Evolutionary conservation across 2,329 filamentous ascomycete genomes (phyloP), one percentile per base, ranked within the genome.

Genomic region (Fusarium coicis): DNA sequence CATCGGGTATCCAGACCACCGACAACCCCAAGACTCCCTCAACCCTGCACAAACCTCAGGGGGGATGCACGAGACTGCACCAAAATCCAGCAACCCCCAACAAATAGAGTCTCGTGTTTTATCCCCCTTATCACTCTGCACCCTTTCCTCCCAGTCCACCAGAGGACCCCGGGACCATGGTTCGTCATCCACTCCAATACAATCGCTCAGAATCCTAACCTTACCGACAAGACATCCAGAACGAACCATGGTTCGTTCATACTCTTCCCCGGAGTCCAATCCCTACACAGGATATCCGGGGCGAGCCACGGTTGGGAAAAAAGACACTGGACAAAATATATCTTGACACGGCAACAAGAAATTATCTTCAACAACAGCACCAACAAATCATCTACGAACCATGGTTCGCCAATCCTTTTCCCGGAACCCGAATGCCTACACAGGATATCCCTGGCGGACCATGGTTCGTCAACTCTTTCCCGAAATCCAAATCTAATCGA

Each of bases 381-480:
- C 28, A 28, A 28, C 28, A 28, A 28, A 28, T 28, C 28, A 7
- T 28, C 28, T 26, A 26, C 26, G 28, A 28, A 28, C 28, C 7
- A 28, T 28, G 28, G 28, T 28, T 28, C 28, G 28, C 28, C 28
- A 28, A 8, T 28, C 34, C 14, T 5, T 34, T 34, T 4, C 32
- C 32, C 32, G 32, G 32, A 34, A 4, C 12, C 30, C 30, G 12
- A 32, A 32, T 32, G 3, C 30, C 30, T 32, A 32, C 30, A 32
- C 30, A 32, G 11, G 96, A 98, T 77, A 91, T 97, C 46, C 89
- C 95, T 73, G 92, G 93, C 60, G 96, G 98, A 77, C 86, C 89
- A 10, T 97, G 94, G 93, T 97, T 94, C 87, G 91, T 97, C 93
- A 72, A 86, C 89, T 5, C 83, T 98, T 26, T 84, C 88, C 0